A percentile compares a stretch with the other conserved stretches of the same genome.
Evolutionary conservation across 2,329 filamentous ascomycete species (phyloP).

Genomic region (Thielaviopsis populi): DNA sequence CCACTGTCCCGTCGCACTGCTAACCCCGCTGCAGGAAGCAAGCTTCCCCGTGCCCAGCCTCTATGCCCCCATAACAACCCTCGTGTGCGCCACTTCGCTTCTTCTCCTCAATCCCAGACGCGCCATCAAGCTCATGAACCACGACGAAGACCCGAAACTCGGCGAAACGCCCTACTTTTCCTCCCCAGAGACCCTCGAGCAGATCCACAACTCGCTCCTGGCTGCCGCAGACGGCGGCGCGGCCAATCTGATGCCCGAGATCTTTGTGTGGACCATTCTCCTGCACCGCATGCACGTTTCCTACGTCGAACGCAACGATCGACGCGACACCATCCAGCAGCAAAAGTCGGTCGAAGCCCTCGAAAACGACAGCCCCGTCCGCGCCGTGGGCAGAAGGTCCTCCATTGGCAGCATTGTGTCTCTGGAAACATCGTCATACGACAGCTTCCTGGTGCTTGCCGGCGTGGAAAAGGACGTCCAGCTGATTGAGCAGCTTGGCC

Average conservation of each 20-base stretch:
- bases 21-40: slow-evolving; percentile 10
- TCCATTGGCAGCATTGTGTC: slow-evolving; percentile 48
- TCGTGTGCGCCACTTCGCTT: slow-evolving; percentile 56
- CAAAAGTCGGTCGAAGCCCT: slow-evolving; percentile 44
- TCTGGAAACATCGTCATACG: slow-evolving; percentile 44
- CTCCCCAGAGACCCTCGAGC: slow-evolving; percentile 52
- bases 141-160: slow-evolving; percentile 31
- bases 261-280: slow-evolving; percentile 70
- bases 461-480: slow-evolving; percentile 37
- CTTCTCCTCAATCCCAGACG: slow-evolving; percentile 52
- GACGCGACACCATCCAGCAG: slow-evolving; percentile 41
- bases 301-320: slow-evolving; percentile 46
- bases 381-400: slow-evolving; percentile 35
- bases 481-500: slow-evolving; percentile 36
- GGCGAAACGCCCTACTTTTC: slow-evolving; percentile 44
- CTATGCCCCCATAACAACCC: slow-evolving; percentile 34
- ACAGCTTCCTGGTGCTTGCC: slow-evolving; percentile 39
- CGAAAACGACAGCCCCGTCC: slow-evolving; percentile 28
- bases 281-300: slow-evolving; percentile 52
- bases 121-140: slow-evolving; percentile 41
- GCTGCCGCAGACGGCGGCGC: slow-evolving; percentile 40
- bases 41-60: slow-evolving; percentile 14
- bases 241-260: slow-evolving; percentile 53
- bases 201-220: slow-evolving; percentile 58
- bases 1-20: too few species aligned